Percentiles rank a stretch among this genome's conserved stretches.
These are phyloP conservation scores for Diplotaxis tenuifolia DNA, from an alignment of 345 rosid species.

Conservation along the genomic window DNA sequence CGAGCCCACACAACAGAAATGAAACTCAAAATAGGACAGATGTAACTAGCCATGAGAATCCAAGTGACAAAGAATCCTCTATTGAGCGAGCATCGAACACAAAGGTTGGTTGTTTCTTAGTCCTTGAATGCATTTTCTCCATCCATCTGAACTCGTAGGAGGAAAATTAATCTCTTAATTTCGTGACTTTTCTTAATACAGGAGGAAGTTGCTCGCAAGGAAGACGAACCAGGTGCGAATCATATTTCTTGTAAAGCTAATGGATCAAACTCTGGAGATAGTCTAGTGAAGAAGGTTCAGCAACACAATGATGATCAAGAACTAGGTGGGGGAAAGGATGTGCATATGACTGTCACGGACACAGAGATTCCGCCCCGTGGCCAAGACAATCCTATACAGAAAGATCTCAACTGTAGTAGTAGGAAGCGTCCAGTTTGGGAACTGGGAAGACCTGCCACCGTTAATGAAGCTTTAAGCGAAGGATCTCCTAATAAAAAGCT, in stretches of 20 bases:
- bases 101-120: slow-evolving; percentile 37
- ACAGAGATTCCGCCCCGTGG: slow-evolving; percentile 33
- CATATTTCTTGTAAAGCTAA: slow-evolving; percentile 33
- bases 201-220: slow-evolving; percentile 42
- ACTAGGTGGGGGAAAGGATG: slow-evolving; percentile 34
- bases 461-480: slow-evolving; percentile 34
- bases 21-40: slow-evolving; percentile 31
- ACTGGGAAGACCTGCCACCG: slow-evolving; percentile 38
- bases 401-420: slow-evolving; percentile 37
- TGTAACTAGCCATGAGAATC: slow-evolving; percentile 24
- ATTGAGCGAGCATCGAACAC: slow-evolving; percentile 30
- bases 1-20: slow-evolving; percentile 27
- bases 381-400: slow-evolving; percentile 30
- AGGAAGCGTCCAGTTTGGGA: slow-evolving; percentile 48
- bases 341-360: slow-evolving; percentile 29
- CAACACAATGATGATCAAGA: slow-evolving; percentile 30
- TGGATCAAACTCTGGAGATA: slow-evolving; percentile 31
- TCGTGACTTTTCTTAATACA: slow-evolving; percentile 29
- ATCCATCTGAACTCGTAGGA: slow-evolving; percentile 6
- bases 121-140: neutral
- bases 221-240: slow-evolving; percentile 23
- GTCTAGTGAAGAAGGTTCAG: slow-evolving; percentile 27
- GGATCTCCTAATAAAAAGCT: slow-evolving; percentile 51
- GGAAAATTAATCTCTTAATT: neutral
- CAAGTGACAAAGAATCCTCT: slow-evolving; percentile 36